phyloP scores from a whole-genome alignment of 2,329 filamentous ascomycete species.

The Hypoxylon sp. region DNA sequence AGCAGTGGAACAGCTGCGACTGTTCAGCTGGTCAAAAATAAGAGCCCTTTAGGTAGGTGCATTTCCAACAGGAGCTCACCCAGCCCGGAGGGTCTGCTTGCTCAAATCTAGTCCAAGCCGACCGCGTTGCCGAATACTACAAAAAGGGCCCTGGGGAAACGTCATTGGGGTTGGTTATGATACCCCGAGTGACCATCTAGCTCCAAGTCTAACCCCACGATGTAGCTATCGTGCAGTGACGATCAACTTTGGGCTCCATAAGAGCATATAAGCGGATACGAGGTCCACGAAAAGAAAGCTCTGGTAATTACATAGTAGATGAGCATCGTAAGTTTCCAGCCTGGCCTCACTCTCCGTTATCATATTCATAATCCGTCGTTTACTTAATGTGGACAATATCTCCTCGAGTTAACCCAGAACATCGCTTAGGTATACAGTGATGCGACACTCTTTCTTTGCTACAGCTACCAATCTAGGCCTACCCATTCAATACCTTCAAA shows the following conservation, averaged over 20 bases:
- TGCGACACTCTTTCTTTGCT: no score
- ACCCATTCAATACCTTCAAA: background rate
- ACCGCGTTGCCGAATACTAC: slow-evolving; percentile 23
- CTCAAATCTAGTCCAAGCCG: slow-evolving; percentile 23
- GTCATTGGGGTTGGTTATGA: slow-evolving; percentile 22
- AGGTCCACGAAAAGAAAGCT: slow-evolving; percentile 7
- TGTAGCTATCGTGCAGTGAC: slow-evolving; percentile 2
- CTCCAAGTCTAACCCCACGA: slow-evolving; percentile 2
- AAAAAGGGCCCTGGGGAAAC: slow-evolving; percentile 18
- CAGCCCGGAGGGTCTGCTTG: slow-evolving; percentile 8
- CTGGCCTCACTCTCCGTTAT: slow-evolving; percentile 6
- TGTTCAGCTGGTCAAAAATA: background rate
- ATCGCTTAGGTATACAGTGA: slow-evolving; percentile 12
- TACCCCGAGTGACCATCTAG: slow-evolving; percentile 6
- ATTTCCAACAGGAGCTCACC: slow-evolving; percentile 15
- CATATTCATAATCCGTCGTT: background rate
- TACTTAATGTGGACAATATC: slow-evolving; percentile 8
- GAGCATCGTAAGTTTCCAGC: background rate
- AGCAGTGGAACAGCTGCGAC: slow-evolving; percentile 13
- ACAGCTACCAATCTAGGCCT: slow-evolving; percentile 12
- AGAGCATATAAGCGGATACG: slow-evolving; percentile 6
- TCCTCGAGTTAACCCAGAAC: background rate
- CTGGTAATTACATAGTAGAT: no score
- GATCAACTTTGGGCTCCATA: slow-evolving; percentile 11
- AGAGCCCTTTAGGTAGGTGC: slow-evolving; percentile 14